Evolutionary conservation across 176 grass and related monocot species (phyloP), one percentile per base, ranked within the genome.

Genomic region (Musa schizocarpa): DNA sequence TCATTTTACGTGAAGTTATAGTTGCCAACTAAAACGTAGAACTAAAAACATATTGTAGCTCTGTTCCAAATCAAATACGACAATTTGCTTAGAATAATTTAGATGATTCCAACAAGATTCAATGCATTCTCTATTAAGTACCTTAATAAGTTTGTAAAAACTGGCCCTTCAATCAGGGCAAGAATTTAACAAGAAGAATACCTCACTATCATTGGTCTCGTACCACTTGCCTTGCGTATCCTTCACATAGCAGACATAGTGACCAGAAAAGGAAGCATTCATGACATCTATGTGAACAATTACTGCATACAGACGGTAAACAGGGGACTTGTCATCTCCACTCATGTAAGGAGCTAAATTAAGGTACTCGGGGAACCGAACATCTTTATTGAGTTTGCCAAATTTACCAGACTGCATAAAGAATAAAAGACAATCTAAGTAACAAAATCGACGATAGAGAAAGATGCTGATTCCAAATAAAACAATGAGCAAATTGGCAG

Each of bases 231-330:
- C 86, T 48, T 82, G 82, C 1, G 81, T 65, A 82, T 91, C 94
- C 75, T 93, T 97, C 55, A 97, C 88, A 76, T 91, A 97, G 63
- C 90, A 93, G 16, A 97, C 75, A 76, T 97, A 97, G 61, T 97
- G 94, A 51, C 94, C 94, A 81, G 88, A 97, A 81, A 76, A 83
- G 48, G 90, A 55, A 19, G 85, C 74, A 85, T 93, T 87, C 62
- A 73, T 85, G 34, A 89, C 77, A 83, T 91, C 88, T 63, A 43
- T 72, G 71, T 97, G 94, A 34, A 97, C 94, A 75, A 97, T 88
- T 12, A 97, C 94, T 24, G 90, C 94, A 83, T 97, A 97, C 14
- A 97, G 80, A 50, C 70, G 73, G 65, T 97, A 97, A 63, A 97
- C 84, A 29, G 94, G 88, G 9, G 80, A 82, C 68, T 67, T 85